phyloP scores from a whole-genome alignment of 164 flowering plant species.

The Amborella trichopoda region DNA sequence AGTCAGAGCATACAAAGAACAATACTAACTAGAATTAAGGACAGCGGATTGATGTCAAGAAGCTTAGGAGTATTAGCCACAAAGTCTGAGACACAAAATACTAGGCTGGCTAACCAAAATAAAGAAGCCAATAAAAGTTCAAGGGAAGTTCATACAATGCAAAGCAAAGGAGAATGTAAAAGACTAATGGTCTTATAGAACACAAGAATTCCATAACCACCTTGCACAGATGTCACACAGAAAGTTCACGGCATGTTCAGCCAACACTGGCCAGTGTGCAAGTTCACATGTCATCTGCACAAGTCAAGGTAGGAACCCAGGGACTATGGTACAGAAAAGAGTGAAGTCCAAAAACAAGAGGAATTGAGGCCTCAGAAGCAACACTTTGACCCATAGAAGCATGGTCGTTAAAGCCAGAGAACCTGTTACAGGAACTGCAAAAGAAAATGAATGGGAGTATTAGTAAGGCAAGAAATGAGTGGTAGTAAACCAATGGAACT shows the following conservation, averaged over 20 bases:
- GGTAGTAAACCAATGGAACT: conserved; percentile 11
- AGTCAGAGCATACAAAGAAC: too few relatives aligned
- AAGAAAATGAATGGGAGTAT: conserved; percentile 21
- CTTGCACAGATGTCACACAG: conserved; percentile 4
- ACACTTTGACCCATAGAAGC: conserved; percentile 5
- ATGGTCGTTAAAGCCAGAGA: conserved; percentile 19
- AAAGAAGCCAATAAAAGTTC: conserved; percentile 14
- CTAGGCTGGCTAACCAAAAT: too few relatives aligned
- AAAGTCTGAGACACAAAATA: too few relatives aligned
- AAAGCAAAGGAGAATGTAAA: conserved; percentile 7
- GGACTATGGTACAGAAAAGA: conserved; percentile 12
- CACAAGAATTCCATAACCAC: background rate
- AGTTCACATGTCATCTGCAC: conserved; percentile 2
- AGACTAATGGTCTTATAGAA: conserved; percentile 12
- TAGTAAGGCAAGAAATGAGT: conserved; percentile 9
- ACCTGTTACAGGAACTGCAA: conserved; percentile 20
- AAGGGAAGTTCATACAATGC: conserved; percentile 10
- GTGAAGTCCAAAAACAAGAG: conserved; percentile 16
- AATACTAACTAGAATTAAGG: too few relatives aligned
- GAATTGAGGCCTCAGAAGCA: conserved; percentile 18
- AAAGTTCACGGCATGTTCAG: conserved; percentile 3
- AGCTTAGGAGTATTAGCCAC: conserved; percentile 18
- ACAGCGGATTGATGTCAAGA: too few relatives aligned
- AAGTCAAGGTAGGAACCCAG: conserved; percentile 8
- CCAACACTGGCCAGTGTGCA: conserved; percentile 9